Conservation (phyloP, 1,139 yeast genomes). For the Pichiaceae sp. region DNA sequence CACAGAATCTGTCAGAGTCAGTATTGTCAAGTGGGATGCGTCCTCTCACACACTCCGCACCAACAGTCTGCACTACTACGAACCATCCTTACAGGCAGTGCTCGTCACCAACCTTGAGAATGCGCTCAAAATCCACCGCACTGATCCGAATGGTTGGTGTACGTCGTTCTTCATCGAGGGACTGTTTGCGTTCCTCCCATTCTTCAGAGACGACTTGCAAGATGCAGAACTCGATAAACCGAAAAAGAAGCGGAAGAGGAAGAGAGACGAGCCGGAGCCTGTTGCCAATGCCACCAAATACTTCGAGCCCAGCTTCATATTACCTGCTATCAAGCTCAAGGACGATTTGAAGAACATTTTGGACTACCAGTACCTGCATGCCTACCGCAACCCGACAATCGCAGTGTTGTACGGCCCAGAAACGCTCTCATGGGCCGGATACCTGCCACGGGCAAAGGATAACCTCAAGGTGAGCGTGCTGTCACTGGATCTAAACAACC, state of each 20-base stretch:
- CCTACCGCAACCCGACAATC: slow-evolving; percentile 73
- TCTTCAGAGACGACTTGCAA: slow-evolving; percentile 32
- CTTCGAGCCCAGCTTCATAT: slow-evolving; percentile 42
- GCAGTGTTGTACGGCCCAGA: slow-evolving; percentile 59
- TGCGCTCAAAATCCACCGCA: slow-evolving; percentile 40
- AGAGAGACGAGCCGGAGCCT: slow-evolving; percentile 16
- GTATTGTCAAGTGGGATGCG: slow-evolving; percentile 67
- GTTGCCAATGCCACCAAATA: slow-evolving; percentile 6
- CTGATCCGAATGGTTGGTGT: slow-evolving; percentile 61
- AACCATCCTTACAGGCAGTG: slow-evolving; percentile 48
- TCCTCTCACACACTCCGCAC: slow-evolving; percentile 48
- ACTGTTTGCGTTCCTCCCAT: slow-evolving; percentile 66
- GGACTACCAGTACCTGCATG: slow-evolving; percentile 60
- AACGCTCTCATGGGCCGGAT: slow-evolving; percentile 70
- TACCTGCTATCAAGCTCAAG: slow-evolving; percentile 51
- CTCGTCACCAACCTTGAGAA: slow-evolving; percentile 38
- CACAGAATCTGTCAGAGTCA: slow-evolving; percentile 70
- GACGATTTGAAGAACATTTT: slow-evolving; percentile 52
- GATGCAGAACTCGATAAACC: slow-evolving; percentile 20
- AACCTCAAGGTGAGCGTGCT: slow-evolving; percentile 48
- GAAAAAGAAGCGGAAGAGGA: slow-evolving; percentile 30
- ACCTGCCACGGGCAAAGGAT: slow-evolving; percentile 52
- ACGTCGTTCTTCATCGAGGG: slow-evolving; percentile 65
- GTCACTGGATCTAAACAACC: slow-evolving; percentile 57
- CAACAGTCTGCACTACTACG: slow-evolving; percentile 80